phyloP scores from a whole-genome alignment of 2,329 filamentous ascomycete genomes.

The Immersiporthe knoxdaviesiana region DNA sequence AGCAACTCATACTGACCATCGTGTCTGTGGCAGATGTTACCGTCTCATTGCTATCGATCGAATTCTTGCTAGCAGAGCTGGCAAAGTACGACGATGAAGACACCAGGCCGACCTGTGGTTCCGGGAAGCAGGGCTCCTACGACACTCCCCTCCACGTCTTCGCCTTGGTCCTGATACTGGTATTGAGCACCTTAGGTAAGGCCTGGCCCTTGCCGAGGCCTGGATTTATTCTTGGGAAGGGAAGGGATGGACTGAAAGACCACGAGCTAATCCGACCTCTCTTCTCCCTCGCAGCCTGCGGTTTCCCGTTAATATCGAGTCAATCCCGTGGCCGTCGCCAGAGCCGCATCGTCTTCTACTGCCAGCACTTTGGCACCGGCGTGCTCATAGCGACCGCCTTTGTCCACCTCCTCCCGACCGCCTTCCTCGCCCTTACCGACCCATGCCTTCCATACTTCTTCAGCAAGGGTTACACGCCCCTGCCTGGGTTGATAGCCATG shows the following conservation, averaged over 20 bases:
- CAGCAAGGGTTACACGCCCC: conserved; percentile 75
- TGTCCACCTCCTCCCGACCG: conserved; percentile 73
- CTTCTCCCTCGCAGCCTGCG: conserved; percentile 54
- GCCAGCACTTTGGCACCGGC: conserved; percentile 78
- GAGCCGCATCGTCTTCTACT: conserved; percentile 64
- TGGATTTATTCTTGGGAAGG: conserved; percentile 15
- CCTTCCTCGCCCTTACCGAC: conserved; percentile 68
- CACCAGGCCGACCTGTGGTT: conserved; percentile 56
- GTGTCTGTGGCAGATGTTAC: conserved; percentile 38
- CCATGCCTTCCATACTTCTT: conserved; percentile 79
- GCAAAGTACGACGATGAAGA: conserved; percentile 48
- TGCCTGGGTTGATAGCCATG: conserved; percentile 84
- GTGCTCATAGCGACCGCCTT: conserved; percentile 87
- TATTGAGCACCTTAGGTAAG: conserved; percentile 61
- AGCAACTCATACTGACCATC: background rate
- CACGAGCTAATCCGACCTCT: conserved; percentile 22
- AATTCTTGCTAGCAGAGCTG: conserved; percentile 57
- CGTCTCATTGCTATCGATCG: conserved; percentile 57
- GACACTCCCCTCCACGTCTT: conserved; percentile 70
- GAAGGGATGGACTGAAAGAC: conserved; percentile 23
- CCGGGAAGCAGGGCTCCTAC: conserved; percentile 58
- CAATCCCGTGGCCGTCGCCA: conserved; percentile 61
- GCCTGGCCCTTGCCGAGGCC: conserved; percentile 27
- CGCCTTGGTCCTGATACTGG: conserved; percentile 68
- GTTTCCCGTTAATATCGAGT: conserved; percentile 67